Evolutionary conservation across 2,329 filamentous ascomycete genomes (phyloP).

Genomic region (Penicillium griseofulvum): DNA sequence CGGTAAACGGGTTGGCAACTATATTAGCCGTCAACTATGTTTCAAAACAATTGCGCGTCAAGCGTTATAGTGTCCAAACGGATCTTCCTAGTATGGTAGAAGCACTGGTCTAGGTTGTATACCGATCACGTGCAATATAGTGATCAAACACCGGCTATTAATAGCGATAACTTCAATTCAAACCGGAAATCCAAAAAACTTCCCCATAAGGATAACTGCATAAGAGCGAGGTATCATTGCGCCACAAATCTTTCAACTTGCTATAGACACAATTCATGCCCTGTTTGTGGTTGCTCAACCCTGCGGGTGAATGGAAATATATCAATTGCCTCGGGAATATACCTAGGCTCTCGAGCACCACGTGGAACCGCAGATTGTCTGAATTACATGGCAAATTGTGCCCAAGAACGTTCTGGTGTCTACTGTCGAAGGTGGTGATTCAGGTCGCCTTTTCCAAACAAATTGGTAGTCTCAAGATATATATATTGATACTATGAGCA

Average conservation of each 20-base stretch:
- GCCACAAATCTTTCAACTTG: background rate
- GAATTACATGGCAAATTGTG: background rate
- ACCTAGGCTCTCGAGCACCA: background rate
- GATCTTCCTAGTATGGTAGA: too few species aligned
- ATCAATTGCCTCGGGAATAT: background rate
- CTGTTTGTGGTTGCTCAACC: background rate
- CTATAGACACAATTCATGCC: background rate
- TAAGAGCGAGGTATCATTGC: too few species aligned
- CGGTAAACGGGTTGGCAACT: background rate
- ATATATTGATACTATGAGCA: background rate
- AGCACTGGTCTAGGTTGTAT: background rate
- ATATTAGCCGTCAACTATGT: background rate
- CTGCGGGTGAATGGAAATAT: background rate
- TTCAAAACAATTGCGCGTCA: background rate
- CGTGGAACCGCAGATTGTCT: background rate
- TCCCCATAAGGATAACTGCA: background rate
- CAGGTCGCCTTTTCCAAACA: background rate
- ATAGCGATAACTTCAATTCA: background rate
- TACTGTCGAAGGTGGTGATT: background rate
- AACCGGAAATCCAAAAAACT: background rate
- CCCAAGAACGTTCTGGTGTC: too few species aligned
- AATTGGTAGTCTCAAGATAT: background rate
- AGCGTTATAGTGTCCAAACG: background rate
- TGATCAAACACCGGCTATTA: background rate
- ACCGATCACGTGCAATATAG: background rate